Conservation (phyloP, 208 protist species). For the Kentomonas sorsogonicus region DNA sequence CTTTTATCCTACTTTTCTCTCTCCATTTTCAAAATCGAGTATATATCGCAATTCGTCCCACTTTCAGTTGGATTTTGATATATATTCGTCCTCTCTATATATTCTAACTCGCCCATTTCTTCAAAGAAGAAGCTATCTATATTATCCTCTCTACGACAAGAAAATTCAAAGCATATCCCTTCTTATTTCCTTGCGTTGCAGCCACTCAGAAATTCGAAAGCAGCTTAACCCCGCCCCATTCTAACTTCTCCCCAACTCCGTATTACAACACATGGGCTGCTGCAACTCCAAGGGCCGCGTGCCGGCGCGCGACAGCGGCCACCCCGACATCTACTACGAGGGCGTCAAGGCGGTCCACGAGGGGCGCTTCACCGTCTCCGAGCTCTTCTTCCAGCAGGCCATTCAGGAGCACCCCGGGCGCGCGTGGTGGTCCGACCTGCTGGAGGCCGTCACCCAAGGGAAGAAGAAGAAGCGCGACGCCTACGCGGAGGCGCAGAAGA, state of each 20-base stretch:
- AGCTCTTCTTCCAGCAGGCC: conserved; percentile 39
- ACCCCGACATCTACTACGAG: conserved; percentile 27
- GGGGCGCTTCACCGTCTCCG: conserved; percentile 40
- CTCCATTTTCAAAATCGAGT: conserved; percentile 1
- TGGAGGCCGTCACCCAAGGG: neutral
- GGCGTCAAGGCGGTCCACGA: conserved; percentile 24
- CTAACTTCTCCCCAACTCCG: no score
- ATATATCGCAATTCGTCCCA: neutral
- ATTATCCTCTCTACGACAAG: neutral
- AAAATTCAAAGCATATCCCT: neutral
- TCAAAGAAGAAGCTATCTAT: neutral
- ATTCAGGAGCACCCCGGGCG: conserved; percentile 30
- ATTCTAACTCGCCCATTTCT: neutral
- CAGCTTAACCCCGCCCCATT: no score
- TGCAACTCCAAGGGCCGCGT: conserved; percentile 5
- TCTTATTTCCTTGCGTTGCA: neutral
- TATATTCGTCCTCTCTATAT: neutral
- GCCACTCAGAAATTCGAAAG: neutral
- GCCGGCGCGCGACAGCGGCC: conserved; percentile 13
- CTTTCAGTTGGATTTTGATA: neutral
- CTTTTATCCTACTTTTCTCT: conserved; percentile 1
- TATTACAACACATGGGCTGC: neutral
- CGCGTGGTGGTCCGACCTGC: conserved; percentile 21
- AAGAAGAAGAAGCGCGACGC: neutral
- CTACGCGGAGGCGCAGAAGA: neutral